phyloP scores from a whole-genome alignment of 1,139 yeast species.

The Zygoascus hellenicus region DNA sequence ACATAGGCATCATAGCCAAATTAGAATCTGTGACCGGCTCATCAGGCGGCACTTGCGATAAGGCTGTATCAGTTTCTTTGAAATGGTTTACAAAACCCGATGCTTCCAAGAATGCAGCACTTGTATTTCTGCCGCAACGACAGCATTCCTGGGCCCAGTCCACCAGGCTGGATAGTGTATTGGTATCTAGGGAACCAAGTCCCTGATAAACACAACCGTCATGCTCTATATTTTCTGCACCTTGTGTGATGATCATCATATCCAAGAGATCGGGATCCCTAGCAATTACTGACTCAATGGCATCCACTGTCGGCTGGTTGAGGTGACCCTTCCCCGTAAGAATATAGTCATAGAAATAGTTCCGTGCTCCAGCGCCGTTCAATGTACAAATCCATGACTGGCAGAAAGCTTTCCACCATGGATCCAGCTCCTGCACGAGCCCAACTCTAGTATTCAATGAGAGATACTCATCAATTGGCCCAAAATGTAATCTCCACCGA shows the following conservation, averaged over 20 bases:
- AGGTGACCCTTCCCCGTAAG: conserved; percentile 23
- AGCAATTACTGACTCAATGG: conserved; percentile 21
- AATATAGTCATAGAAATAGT: conserved; percentile 18
- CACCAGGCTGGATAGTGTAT: conserved; percentile 23
- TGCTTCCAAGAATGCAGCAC: conserved; percentile 24
- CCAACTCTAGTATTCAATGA: conserved; percentile 16
- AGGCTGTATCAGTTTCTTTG: not conserved
- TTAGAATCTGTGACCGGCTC: conserved; percentile 4
- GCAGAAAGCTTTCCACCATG: conserved; percentile 32
- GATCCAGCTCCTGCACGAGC: conserved; percentile 17
- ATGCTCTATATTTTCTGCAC: conserved; percentile 16
- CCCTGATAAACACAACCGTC: conserved; percentile 28
- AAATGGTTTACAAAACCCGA: conserved; percentile 20
- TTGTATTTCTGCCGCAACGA: conserved; percentile 17
- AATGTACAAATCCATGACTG: conserved; percentile 24
- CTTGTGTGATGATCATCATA: conserved; percentile 20
- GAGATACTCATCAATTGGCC: conserved; percentile 17
- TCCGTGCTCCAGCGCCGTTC: conserved; percentile 22
- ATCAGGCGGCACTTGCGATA: conserved; percentile 8
- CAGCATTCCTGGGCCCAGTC: conserved; percentile 28
- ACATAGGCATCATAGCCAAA: conserved; percentile 1
- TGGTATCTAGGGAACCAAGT: conserved; percentile 11
- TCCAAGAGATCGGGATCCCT: conserved; percentile 20
- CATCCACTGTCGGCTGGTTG: conserved; percentile 23
- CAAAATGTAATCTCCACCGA: conserved; percentile 29